Base-by-base conservation (phyloP, 2,329 filamentous ascomycete species). In the Trichoderma citrinoviride region DNA sequence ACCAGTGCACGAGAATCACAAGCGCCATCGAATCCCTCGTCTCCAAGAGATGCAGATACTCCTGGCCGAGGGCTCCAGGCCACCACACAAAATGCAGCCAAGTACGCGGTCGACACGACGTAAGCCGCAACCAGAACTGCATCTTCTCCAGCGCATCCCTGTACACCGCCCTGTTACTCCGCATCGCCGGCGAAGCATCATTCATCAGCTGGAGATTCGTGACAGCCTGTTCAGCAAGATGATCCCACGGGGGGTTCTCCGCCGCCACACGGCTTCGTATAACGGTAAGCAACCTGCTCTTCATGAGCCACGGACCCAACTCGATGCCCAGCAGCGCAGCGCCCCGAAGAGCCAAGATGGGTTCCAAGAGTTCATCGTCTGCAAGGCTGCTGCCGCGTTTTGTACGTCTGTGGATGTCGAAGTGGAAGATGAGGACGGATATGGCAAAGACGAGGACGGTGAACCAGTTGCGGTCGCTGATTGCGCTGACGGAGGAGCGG, bases 351-450 rank as follows among this genome's bases (percentile, higher is more conserved):
- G 57, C 47, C 6, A 61, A 15, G 14, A 61, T 29, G 7, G 57
- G 57, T 25, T 61, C 57, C 15, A 61, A 5, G 14, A 44, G 52
- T 33, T 52, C 57, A 44, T 44, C 47, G 5, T 61, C 47, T 8
- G 57, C 23, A 6, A 61, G 44, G 1, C n/a, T n/a, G n/a, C n/a
- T n/a, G n/a, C 57, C 57, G 10, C 47, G 47, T 6, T 52, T 61
- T 33, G 57, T 47, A 33, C 57, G 50, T 33, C 57, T 61, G 57
- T 61, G 57, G 8, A 61, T 61, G n/a, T 61, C 57, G n/a, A 61
- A 61, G n/a, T 61, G 57, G n/a, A 61, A 61, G 6, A 61, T 33
- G 37, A 61, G 57, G 23, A 61, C 57, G 2, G 57, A 61, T 14
- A 61, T 61, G 33, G 57, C 57, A 40, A 61, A 61, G 37, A 61